These are phyloP conservation scores for Tricholoma terreum DNA, from an alignment of 768 basidiomycete genomes.

Conservation along the genomic window DNA sequence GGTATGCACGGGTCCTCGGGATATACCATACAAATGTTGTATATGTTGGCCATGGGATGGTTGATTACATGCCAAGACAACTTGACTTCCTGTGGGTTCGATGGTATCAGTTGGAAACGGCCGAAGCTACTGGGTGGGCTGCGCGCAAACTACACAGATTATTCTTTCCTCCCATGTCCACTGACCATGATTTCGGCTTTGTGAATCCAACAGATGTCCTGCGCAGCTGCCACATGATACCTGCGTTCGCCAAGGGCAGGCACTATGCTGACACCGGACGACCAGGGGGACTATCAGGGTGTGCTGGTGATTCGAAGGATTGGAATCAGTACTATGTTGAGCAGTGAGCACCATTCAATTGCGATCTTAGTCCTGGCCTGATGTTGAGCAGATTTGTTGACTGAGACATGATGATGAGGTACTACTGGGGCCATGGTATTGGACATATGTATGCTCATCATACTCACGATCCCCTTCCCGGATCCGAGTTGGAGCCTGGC, in stretches of 20 bases:
- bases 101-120: conserved; percentile 18
- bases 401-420: too few species aligned
- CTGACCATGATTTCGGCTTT: conserved; percentile 39
- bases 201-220: conserved; percentile 41
- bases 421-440: too few species aligned
- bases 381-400: too few species aligned
- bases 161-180: conserved; percentile 28
- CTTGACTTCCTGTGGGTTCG: too few species aligned
- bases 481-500: too few species aligned
- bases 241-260: background rate
- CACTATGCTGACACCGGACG: background rate
- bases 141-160: conserved; percentile 16
- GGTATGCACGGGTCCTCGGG: conserved; percentile 27
- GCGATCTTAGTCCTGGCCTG: too few species aligned
- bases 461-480: too few species aligned
- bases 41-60: conserved; percentile 3
- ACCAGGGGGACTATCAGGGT: background rate
- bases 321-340: too few species aligned
- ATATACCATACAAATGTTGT: conserved; percentile 24
- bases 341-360: background rate
- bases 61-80: conserved; percentile 4
- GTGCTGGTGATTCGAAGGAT: too few species aligned
- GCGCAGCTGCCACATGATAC: conserved; percentile 17
- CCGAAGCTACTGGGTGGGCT: background rate
- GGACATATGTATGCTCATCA: too few species aligned